Conservation (phyloP, 345 rosid genomes). For the Xanthoceras sorbifolium region DNA sequence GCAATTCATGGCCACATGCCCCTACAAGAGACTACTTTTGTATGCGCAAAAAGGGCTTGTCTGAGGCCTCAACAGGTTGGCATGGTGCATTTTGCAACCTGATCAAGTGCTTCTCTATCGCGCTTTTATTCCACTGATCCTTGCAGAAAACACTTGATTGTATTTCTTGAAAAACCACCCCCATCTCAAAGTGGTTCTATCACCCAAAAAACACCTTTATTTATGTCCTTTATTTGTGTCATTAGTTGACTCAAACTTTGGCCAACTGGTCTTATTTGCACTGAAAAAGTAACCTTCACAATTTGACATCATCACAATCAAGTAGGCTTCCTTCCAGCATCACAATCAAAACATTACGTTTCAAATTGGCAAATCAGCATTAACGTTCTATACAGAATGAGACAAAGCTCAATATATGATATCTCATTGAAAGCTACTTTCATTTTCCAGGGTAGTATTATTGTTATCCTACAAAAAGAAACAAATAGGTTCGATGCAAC, state of each 20-base stretch:
- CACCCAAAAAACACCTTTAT: neutral
- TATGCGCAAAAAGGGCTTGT: neutral
- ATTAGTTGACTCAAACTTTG: neutral
- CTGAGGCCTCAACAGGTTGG: neutral
- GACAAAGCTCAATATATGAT: neutral
- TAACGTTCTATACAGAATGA: neutral
- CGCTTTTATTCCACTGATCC: neutral
- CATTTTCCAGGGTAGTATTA: neutral
- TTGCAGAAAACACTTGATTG: neutral
- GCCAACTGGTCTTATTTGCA: neutral
- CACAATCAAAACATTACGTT: neutral
- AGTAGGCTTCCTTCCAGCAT: neutral
- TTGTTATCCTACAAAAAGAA: neutral
- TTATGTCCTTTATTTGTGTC: too few species aligned
- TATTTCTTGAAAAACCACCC: neutral
- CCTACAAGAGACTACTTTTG: neutral
- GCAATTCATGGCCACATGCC: neutral
- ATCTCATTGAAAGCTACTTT: neutral
- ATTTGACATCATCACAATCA: neutral
- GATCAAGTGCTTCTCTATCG: neutral
- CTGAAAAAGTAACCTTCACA: too few species aligned
- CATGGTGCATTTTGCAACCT: neutral
- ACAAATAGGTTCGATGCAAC: too few species aligned
- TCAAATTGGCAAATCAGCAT: neutral
- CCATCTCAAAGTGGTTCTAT: neutral